Percentiles rank a stretch among this genome's conserved stretches.
phyloP scores from a whole-genome alignment of 1,284 basidiomycete genomes.

The Xerocomus nothofagi region DNA sequence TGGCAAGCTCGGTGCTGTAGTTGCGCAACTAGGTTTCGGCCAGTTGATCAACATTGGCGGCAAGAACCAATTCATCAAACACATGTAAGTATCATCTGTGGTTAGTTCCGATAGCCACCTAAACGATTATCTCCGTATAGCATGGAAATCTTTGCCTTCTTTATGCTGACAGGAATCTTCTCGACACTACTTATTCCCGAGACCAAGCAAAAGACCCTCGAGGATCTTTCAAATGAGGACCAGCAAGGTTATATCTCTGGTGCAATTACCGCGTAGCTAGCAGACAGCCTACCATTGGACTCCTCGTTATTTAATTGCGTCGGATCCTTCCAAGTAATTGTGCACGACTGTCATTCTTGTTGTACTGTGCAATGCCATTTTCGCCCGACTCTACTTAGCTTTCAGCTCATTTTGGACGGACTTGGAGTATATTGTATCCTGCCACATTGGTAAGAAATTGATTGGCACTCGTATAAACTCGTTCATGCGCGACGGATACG shows the following conservation, averaged over 20 bases:
- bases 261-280: constrained; percentile 16
- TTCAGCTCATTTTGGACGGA: neutral
- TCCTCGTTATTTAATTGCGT: neutral
- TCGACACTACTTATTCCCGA: constrained; percentile 64
- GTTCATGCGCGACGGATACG: neutral
- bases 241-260: constrained; percentile 48
- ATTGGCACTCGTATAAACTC: neutral
- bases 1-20: constrained; percentile 69
- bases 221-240: constrained; percentile 55
- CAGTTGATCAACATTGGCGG: constrained; percentile 52
- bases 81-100: constrained; percentile 35
- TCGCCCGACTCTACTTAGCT: neutral
- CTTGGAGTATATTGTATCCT: neutral
- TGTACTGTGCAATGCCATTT: constrained; percentile 8
- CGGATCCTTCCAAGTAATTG: neutral
- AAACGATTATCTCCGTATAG: constrained; percentile 19
- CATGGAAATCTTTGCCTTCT: constrained; percentile 54
- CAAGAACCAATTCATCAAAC: constrained; percentile 37
- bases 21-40: constrained; percentile 63
- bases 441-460: neutral
- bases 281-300: neutral
- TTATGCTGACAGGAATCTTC: constrained; percentile 61
- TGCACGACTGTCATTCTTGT: neutral
- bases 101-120: neutral
- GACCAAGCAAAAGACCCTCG: constrained; percentile 57